phyloP scores from a whole-genome alignment of 257 asterid genomes.

The Craterostigma plantagineum region DNA sequence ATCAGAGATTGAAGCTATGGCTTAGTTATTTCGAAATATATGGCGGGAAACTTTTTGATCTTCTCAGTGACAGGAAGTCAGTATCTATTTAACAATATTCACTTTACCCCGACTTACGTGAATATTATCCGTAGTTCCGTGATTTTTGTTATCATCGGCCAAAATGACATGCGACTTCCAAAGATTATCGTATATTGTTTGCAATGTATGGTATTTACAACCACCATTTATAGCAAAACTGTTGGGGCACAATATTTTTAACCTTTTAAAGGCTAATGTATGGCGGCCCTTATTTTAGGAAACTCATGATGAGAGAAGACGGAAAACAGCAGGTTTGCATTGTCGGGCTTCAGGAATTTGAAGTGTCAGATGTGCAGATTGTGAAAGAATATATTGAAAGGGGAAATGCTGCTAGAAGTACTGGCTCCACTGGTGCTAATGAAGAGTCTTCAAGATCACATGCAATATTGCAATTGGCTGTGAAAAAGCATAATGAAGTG shows the following conservation, averaged over 20 bases:
- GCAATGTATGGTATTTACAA: background rate
- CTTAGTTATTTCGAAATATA: conserved; percentile 97
- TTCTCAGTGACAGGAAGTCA: conserved; percentile 92
- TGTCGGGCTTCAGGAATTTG: conserved; percentile 95
- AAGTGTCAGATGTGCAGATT: conserved; percentile 85
- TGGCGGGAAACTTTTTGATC: conserved; percentile 95
- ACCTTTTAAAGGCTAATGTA: background rate
- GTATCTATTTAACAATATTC: conserved; percentile 15
- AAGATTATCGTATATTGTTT: background rate
- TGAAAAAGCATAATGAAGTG: conserved; percentile 77
- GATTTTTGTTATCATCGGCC: no score
- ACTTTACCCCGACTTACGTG: conserved; percentile 9
- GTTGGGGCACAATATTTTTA: conserved; percentile 2
- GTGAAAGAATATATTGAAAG: conserved; percentile 83
- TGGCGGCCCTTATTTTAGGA: conserved; percentile 23
- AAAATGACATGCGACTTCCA: no score
- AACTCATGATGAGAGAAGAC: conserved; percentile 94
- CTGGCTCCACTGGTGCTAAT: conserved; percentile 96
- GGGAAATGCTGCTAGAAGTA: conserved; percentile 87
- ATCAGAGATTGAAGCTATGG: conserved; percentile 96
- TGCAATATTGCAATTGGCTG: conserved; percentile 80
- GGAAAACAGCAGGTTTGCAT: conserved; percentile 96
- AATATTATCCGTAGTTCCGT: no score
- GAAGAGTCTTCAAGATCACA: conserved; percentile 99
- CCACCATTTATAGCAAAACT: background rate